phyloP scores from a whole-genome alignment of 2,329 filamentous ascomycete species.

The Phaeomoniella chlamydospora region DNA sequence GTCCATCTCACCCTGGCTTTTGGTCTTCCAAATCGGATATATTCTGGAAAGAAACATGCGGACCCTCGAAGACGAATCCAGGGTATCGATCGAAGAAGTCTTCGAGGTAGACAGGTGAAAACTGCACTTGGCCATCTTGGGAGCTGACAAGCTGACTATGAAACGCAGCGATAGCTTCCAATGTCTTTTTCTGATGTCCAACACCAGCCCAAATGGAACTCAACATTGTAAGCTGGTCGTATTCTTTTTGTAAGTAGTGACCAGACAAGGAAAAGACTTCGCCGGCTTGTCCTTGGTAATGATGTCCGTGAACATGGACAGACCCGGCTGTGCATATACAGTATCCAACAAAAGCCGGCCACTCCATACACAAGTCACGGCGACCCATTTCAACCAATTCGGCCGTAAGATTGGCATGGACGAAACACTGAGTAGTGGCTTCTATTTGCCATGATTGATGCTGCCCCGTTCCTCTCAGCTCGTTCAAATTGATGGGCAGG shows the following conservation, averaged over 20 bases:
- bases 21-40: constrained; percentile 45
- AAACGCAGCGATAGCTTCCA: constrained; percentile 64
- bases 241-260: constrained; percentile 62
- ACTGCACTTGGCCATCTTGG: constrained; percentile 54
- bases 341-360: constrained; percentile 76
- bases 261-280: constrained; percentile 49
- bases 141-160: constrained; percentile 69
- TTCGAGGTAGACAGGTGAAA: constrained; percentile 66
- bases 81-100: constrained; percentile 80
- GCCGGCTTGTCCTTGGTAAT: constrained; percentile 54
- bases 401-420: constrained; percentile 76
- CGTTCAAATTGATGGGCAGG: constrained; percentile 67
- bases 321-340: constrained; percentile 78
- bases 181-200: constrained; percentile 64
- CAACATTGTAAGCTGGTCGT: constrained; percentile 65
- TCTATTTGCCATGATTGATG: constrained; percentile 90
- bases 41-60: constrained; percentile 59
- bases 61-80: constrained; percentile 56
- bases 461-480: constrained; percentile 65
- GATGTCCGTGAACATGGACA: constrained; percentile 73
- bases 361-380: constrained; percentile 60
- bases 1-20: constrained; percentile 31
- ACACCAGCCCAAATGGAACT: constrained; percentile 63
- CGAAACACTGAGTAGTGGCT: constrained; percentile 72
- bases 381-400: constrained; percentile 69